Evolutionary conservation across 2,329 filamentous ascomycete species (phyloP).

Genomic region (Chaetomium sp.): DNA sequence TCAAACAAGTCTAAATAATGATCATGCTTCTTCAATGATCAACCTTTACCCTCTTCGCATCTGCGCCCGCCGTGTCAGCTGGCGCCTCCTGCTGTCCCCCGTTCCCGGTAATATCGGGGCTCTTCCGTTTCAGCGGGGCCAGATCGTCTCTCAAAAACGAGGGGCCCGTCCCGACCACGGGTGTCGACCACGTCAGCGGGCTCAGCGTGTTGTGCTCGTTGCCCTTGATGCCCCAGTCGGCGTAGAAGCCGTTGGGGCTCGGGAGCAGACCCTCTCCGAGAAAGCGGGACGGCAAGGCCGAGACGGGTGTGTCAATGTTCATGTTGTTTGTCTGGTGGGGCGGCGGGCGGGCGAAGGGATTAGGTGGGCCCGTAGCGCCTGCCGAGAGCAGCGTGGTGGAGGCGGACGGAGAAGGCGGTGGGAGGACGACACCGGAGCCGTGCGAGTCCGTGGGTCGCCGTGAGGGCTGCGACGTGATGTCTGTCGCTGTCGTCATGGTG

Average conservation of each 20-base stretch:
- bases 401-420: conserved; percentile 88
- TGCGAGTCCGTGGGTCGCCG: conserved; percentile 56
- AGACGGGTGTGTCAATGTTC: conserved; percentile 81
- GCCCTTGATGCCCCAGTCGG: conserved; percentile 79
- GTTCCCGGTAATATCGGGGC: conserved; percentile 52
- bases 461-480: conserved; percentile 58
- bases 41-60: conserved; percentile 57
- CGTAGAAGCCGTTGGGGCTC: conserved; percentile 89
- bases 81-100: conserved; percentile 45
- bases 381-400: conserved; percentile 83
- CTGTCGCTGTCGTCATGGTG: conserved; percentile 60
- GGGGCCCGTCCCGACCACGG: conserved; percentile 63
- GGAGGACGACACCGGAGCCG: conserved; percentile 74
- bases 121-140: conserved; percentile 56
- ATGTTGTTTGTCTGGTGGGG: conserved; percentile 67
- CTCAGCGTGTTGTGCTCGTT: conserved; percentile 83
- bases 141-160: conserved; percentile 63
- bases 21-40: conserved; percentile 38
- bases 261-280: conserved; percentile 85
- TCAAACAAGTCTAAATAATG: not conserved
- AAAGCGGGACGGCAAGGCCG: conserved; percentile 87
- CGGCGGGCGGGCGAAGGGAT: conserved; percentile 88
- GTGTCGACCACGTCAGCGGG: conserved; percentile 90
- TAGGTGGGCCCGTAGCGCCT: conserved; percentile 87
- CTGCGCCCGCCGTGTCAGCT: conserved; percentile 45